A percentile compares a stretch with the other conserved stretches of the same genome.
These are phyloP conservation scores for Blastocladiella emersonii DNA, from an alignment of 371 early-diverging fungal species.

Conservation along the genomic window DNA sequence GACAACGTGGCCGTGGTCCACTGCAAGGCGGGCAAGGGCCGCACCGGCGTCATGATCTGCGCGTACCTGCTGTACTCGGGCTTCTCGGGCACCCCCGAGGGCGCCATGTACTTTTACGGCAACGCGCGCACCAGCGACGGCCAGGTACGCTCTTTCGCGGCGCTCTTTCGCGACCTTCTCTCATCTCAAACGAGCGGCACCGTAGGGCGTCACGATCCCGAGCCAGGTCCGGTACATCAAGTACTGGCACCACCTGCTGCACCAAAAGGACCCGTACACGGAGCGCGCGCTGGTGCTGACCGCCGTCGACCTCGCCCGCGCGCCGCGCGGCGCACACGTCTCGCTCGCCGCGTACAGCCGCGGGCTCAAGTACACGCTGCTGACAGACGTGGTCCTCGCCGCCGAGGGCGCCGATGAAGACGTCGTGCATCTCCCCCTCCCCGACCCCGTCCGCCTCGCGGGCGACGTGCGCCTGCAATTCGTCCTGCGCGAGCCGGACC, in stretches of 20 bases:
- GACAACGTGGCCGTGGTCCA: conserved; percentile 50
- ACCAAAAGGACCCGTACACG: conserved; percentile 1
- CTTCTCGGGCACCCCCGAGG: conserved; percentile 21
- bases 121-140: conserved; percentile 35
- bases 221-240: conserved; percentile 45
- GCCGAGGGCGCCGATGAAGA: too few species aligned
- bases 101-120: conserved; percentile 42
- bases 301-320: conserved; percentile 8
- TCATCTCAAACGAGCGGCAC: background rate
- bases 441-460: background rate
- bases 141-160: conserved; percentile 18
- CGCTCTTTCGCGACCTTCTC: background rate
- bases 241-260: conserved; percentile 35
- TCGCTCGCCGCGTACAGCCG: conserved; percentile 4
- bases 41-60: conserved; percentile 57
- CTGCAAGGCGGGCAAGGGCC: conserved; percentile 67
- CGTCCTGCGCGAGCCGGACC: background rate
- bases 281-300: conserved; percentile 13
- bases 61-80: conserved; percentile 36
- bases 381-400: background rate
- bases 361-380: conserved; percentile 2
- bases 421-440: background rate
- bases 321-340: background rate
- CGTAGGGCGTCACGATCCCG: conserved; percentile 50
- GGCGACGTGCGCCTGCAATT: background rate